Evolutionary conservation across 345 rosid species (phyloP).

Genomic region (Gossypium anomalum): DNA sequence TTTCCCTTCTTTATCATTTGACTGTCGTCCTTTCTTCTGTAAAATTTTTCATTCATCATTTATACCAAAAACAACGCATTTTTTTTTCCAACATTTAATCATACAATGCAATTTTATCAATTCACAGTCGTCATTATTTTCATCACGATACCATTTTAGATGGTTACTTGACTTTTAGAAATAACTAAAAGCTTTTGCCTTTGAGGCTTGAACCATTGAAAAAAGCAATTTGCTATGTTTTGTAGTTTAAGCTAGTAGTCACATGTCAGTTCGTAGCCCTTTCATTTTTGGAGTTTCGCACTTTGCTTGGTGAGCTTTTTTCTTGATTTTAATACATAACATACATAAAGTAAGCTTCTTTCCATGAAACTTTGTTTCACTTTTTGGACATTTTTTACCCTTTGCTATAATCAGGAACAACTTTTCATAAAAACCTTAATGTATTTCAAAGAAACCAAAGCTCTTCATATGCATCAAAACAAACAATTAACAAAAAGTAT

Average conservation of each 20-base stretch:
- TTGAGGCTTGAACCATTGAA: not conserved
- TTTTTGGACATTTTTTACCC: slow-evolving; percentile 8
- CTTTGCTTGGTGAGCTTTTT: not conserved
- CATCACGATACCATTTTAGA: not conserved
- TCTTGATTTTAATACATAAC: not conserved
- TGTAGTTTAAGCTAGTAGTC: not conserved
- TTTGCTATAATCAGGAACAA: not conserved
- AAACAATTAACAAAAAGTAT: not conserved
- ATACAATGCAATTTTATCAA: not conserved
- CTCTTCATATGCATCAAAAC: not conserved
- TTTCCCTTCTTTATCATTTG: slow-evolving; percentile 26
- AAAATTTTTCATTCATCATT: not conserved
- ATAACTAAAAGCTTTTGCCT: not conserved
- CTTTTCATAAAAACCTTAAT: slow-evolving; percentile 14
- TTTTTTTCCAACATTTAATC: not conserved
- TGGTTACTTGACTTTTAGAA: not conserved
- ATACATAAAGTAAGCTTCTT: not conserved
- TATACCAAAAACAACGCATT: not conserved
- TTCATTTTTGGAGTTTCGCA: too few relatives aligned
- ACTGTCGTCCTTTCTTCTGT: slow-evolving; percentile 37
- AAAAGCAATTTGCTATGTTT: not conserved
- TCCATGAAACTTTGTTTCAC: not conserved
- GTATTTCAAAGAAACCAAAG: not conserved
- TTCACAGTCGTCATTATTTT: not conserved
- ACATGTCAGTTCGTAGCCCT: not conserved